Base-by-base conservation (phyloP, 2,329 filamentous ascomycete genomes). In the Alternaria sp. region DNA sequence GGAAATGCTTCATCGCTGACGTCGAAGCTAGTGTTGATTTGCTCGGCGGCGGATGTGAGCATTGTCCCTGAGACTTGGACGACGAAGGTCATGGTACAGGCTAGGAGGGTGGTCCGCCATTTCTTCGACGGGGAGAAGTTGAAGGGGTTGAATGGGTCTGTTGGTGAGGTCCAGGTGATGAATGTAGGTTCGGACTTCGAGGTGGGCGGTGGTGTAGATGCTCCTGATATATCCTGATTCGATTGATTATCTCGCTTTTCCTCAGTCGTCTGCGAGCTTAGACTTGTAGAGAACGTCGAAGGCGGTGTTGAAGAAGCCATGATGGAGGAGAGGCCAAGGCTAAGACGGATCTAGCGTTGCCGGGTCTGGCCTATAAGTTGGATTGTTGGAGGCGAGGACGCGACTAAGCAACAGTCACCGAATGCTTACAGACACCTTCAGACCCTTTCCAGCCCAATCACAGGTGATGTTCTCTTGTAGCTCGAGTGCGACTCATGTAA, bases 71-170 rank as follows among this genome's bases (percentile, higher is more conserved):
- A 78, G 43, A 78, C 62, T 25, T 77, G 71, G 4, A 79, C 72
- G 6, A 71, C 60, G 44, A 77, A 76, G 6, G 76, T 77, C 74
- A 83, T 82, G 65, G 81, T 80, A 51, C 81, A 83, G 5, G 81
- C 74, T 5, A 82, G 78, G 9, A 83, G 60, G 1, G 81, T 82
- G 25, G 81, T 68, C 15, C 76, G 68, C 79, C 81, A 83, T 76
- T 83, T 83, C 51, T 81, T 82, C 2, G 65, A 62, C 1, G 59
- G 63, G 19, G 75, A 71, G 79, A 81, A 83, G 62, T 83, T 83
- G 73, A 83, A 83, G 3, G 76, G 76, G 55, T 78, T 78, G 1
- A 65, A 54, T 4, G 69, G 67, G 43, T 78, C 75, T 2, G 65
- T 57, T 10, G 70, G 68, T 3, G 67, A 67, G 52, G 66, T 45